Base-by-base conservation (phyloP, 495 filamentous ascomycete species). In the Aspergillus steynii region DNA sequence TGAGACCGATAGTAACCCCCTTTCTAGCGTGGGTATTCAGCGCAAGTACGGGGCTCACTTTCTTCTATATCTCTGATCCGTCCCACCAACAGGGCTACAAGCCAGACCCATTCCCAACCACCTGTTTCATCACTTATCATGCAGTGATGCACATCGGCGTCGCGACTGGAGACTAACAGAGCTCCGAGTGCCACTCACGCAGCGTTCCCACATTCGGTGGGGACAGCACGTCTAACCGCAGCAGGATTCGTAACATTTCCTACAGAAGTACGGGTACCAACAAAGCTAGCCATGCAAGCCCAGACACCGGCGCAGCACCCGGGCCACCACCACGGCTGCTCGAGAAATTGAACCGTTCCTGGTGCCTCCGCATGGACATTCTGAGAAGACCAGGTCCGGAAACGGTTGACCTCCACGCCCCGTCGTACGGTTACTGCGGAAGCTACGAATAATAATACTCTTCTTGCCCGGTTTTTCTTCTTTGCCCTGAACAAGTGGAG, bases 51-150 rank as follows among this genome's bases (percentile, higher is more conserved):
- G 37, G 37, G 37, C 37, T 42, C 49, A 53, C 29, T 59, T 61
- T 61, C 59, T 32, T 54, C 52, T 54, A 15, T 54, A 54, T 54
- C 52, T 54, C 14, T 29, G 52, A 50, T 50, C 49, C 49, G 49
- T 50, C 49, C 49, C 37, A 42, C 37, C 37, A 10, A 42, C 37
- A 42, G 37, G 37, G 12, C 37, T 42, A 15, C 37, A 42, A 42
- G 37, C 37, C 37, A 42, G 37, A 42, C 37, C 37, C 37, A 42
- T 42, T 42, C 37, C 37, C 37, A 42, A 42, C 37, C 37, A 15
- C 37, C 37, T 42, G 37, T 15, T 10, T 10, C 37, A 10, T 42
- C 37, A 14, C 10, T 4, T 42, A 42, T 42, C 37, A 10, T 42
- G 37, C 12, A 15, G 14, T 42, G 9, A 10, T 42, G 37, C 12